Conservation (phyloP, 2,329 filamentous ascomycete genomes). For the Clarireedia hainanense region DNA sequence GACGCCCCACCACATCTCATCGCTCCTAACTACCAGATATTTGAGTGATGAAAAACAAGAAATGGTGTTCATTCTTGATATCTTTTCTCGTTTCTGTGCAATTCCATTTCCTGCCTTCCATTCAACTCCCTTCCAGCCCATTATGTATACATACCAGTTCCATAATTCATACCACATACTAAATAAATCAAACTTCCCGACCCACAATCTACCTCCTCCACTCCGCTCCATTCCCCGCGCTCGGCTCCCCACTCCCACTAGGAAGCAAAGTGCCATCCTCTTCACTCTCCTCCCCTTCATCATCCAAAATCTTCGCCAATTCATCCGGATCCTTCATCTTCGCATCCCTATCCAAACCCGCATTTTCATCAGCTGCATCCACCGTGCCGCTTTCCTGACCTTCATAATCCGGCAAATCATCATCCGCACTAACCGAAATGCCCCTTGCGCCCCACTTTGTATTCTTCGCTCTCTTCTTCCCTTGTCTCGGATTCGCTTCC, state of each 20-base stretch:
- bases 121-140: no score
- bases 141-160: no score
- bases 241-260: background rate
- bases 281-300: constrained; percentile 38
- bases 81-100: no score
- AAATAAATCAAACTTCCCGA: no score
- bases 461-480: constrained; percentile 1
- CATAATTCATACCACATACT: no score
- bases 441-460: constrained; percentile 52
- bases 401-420: constrained; percentile 31
- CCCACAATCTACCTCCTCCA: constrained; percentile 1
- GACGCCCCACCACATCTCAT: no score
- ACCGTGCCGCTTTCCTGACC: constrained; percentile 38
- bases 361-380: constrained; percentile 27
- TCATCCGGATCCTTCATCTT: constrained; percentile 62
- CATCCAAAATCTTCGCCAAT: constrained; percentile 51
- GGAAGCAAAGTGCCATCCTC: background rate
- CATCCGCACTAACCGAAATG: constrained; percentile 60
- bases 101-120: no score
- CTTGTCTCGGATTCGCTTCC: constrained; percentile 8
- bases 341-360: constrained; percentile 50
- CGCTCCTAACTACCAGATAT: no score
- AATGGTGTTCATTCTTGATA: no score
- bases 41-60: no score
- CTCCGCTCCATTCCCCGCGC: constrained; percentile 3